These are phyloP conservation scores for Musa schizocarpa DNA, from an alignment of 176 grass and related monocot species.

Conservation along the genomic window DNA sequence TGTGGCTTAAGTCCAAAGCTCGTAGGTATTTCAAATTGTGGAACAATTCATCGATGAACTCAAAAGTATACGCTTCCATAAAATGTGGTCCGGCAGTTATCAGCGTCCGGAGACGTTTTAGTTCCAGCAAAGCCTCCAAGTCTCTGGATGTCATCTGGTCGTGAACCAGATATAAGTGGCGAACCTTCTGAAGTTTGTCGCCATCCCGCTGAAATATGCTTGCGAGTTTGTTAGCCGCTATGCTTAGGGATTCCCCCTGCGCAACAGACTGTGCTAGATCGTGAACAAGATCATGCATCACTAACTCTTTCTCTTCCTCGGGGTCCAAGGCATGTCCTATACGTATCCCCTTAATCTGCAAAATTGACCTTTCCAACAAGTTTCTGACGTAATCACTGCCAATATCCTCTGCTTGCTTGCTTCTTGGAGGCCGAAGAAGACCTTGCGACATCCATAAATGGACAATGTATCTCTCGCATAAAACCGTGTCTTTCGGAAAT, in stretches of 20 bases:
- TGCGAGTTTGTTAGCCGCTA: constrained; percentile 11
- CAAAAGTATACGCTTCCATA: too few relatives aligned
- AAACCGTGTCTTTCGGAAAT: constrained; percentile 28
- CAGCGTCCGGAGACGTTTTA: not conserved
- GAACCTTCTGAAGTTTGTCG: not conserved
- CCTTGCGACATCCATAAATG: constrained; percentile 33
- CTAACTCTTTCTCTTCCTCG: constrained; percentile 14
- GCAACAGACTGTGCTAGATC: constrained; percentile 34
- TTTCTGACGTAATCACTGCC: constrained; percentile 7
- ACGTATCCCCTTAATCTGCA: not conserved
- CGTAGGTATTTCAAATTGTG: constrained; percentile 16
- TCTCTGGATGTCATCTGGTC: constrained; percentile 4
- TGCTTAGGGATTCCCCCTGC: constrained; percentile 12
- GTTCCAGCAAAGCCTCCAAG: not conserved
- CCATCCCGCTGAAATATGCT: not conserved
- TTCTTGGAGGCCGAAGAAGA: constrained; percentile 6
- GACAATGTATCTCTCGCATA: constrained; percentile 10
- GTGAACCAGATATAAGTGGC: constrained; percentile 26
- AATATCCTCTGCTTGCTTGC: constrained; percentile 7
- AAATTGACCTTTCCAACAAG: constrained; percentile 29
- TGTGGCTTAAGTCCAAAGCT: constrained; percentile 32
- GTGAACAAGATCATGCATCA: constrained; percentile 37
- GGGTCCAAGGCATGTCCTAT: not conserved
- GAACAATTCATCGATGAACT: not conserved
- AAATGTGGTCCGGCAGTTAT: not conserved